Evolutionary conservation across 805 yeast species (phyloP).

Genomic region (Candida loeiensis): DNA sequence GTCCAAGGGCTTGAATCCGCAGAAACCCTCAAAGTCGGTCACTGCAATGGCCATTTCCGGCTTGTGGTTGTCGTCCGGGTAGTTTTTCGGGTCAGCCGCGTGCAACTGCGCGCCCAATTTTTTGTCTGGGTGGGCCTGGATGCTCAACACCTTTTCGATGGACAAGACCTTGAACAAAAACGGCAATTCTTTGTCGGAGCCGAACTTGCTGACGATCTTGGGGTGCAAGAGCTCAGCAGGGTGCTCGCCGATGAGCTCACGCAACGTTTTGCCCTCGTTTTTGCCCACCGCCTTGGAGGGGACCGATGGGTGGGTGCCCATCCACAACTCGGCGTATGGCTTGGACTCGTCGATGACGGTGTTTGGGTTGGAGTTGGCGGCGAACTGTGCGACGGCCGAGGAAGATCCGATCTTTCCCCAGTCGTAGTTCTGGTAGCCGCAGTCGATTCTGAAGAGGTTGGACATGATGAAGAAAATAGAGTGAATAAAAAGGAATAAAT

Average conservation of each 20-base stretch:
- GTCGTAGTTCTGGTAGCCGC: constrained; percentile 60
- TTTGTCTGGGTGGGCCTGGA: constrained; percentile 98
- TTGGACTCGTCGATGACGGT: constrained; percentile 62
- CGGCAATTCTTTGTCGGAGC: constrained; percentile 70
- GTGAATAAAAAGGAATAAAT: neutral
- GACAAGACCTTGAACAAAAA: constrained; percentile 92
- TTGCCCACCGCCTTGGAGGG: constrained; percentile 59
- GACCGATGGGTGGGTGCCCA: constrained; percentile 96
- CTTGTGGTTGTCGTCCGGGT: constrained; percentile 97
- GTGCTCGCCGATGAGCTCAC: constrained; percentile 59
- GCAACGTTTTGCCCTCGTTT: constrained; percentile 51
- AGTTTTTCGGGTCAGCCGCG: constrained; percentile 81
- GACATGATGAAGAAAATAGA: constrained; percentile 19
- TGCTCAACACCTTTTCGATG: constrained; percentile 86
- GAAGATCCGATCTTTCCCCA: constrained; percentile 64
- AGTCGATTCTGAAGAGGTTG: constrained; percentile 37
- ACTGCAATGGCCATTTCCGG: constrained; percentile 99
- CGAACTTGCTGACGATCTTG: constrained; percentile 60
- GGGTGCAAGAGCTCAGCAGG: constrained; percentile 62
- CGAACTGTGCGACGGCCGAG: constrained; percentile 88
- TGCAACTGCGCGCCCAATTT: constrained; percentile 72
- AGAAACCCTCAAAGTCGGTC: constrained; percentile 93
- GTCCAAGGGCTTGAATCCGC: constrained; percentile 91
- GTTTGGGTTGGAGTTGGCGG: constrained; percentile 61
- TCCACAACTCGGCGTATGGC: constrained; percentile 98